Base-by-base conservation (phyloP, 208 protist genomes). In the Crithidia expoeki region DNA sequence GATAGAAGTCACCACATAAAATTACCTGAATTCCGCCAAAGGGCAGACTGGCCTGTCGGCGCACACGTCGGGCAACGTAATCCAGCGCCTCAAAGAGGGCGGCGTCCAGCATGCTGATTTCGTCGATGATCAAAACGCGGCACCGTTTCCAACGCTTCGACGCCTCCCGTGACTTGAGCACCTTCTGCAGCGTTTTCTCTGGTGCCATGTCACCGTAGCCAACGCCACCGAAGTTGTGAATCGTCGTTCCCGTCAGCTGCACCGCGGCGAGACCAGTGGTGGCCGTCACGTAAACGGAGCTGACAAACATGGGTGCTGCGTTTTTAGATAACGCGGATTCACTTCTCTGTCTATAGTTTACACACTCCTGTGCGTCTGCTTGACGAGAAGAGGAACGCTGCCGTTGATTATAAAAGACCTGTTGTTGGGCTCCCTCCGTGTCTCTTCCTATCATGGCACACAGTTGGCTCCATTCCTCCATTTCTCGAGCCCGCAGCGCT, bases 1-100 rank as follows among this genome's bases (percentile, higher is more conserved):
- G 93, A 17, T 94, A 76, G 63, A 97, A 97, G 70, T 97, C 95
- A 19, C 95, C 95, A 21, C 81, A 92, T 28, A 97, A 67, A 33
- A 98, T 81, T 7, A 98, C 56, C 76, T 97, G 95, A 33, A 98
- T 89, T 27, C 92, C 95, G 32, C 95, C 95, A 81, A 97, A 97
- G 19, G 93, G 85, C 33, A 71, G 53, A 21, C 59, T 61, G 28
- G 25, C 49, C n/a, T 36, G 56, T 9, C 78, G 78, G 28, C 89
- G 89, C 42, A 96, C 76, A 1, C 64, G 65, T 0, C 84, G 84
- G 3, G 88, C 90, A 2, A 89, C 62, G 55, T 85, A 84, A 44
- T 97, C 89, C 4, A 97, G 74, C 21, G 76, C 25, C 61, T 94
- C 85, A 57, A 98, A 88, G 33, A 94, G 67, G 50, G 64, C 71